Conservation (phyloP, 345 rosid species). For the Euphorbia lathyris region DNA sequence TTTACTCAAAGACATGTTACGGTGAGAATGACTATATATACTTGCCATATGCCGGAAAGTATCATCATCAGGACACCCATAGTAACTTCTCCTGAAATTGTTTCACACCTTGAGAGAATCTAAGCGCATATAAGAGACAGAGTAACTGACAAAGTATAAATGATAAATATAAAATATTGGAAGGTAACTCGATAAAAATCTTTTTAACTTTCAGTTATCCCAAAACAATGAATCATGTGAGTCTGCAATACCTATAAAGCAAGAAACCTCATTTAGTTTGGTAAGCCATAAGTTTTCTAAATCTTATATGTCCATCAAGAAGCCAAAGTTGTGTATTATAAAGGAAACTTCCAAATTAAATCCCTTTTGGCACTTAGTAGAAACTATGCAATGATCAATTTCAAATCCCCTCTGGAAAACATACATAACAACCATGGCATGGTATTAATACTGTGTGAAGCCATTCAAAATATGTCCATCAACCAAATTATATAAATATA, state of each 20-base stretch:
- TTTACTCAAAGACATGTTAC: slow-evolving; percentile 85
- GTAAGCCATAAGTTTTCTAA: slow-evolving; percentile 3
- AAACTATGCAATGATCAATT: slow-evolving; percentile 3
- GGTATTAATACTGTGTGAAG: not conserved
- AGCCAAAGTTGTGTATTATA: not conserved
- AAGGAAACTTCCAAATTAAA: slow-evolving; percentile 8
- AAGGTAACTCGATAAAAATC: slow-evolving; percentile 1
- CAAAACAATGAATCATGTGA: too few species aligned
- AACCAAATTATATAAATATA: not conserved
- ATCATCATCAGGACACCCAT: slow-evolving; percentile 85
- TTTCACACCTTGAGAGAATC: slow-evolving; percentile 9
- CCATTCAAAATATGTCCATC: not conserved
- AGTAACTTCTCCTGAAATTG: slow-evolving; percentile 72
- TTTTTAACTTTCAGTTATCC: not conserved
- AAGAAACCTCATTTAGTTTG: not conserved
- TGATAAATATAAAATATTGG: slow-evolving; percentile 4
- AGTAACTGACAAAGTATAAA: slow-evolving; percentile 6
- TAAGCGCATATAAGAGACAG: slow-evolving; percentile 2
- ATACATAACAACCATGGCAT: not conserved
- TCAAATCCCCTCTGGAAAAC: not conserved
- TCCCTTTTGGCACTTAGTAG: slow-evolving; percentile 8
- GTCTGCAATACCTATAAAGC: not conserved
- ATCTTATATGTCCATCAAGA: not conserved
- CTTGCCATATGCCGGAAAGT: slow-evolving; percentile 77
- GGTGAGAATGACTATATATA: slow-evolving; percentile 72